A percentile compares a stretch with the other conserved stretches of the same genome.
phyloP scores from a whole-genome alignment of 2,329 filamentous ascomycete genomes.

The Ustilaginoidea virens region DNA sequence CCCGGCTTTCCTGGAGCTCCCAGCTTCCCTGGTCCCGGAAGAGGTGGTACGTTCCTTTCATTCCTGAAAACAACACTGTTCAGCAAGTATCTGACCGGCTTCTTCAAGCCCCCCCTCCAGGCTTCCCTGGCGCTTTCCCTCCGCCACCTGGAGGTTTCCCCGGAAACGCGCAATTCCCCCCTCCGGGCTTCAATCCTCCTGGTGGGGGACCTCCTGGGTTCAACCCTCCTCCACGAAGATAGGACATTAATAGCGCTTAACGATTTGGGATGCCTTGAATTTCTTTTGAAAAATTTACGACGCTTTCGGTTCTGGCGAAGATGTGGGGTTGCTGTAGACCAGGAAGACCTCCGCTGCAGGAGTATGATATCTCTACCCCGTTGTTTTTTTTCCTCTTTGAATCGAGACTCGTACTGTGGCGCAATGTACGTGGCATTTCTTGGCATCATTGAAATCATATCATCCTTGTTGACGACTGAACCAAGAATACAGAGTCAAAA shows the following conservation, averaged over 20 bases:
- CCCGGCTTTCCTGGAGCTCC: slow-evolving; percentile 36
- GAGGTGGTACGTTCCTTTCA: slow-evolving; percentile 32
- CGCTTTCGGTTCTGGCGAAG: slow-evolving; percentile 7
- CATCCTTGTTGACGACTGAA: slow-evolving; percentile 5
- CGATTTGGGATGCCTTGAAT: slow-evolving; percentile 9
- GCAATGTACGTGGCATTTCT: slow-evolving; percentile 3
- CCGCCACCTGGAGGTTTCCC: slow-evolving; percentile 29
- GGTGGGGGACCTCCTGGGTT: slow-evolving; percentile 42
- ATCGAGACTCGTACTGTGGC: neutral
- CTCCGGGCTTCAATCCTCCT: slow-evolving; percentile 15
- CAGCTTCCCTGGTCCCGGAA: slow-evolving; percentile 29
- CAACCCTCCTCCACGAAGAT: slow-evolving; percentile 54
- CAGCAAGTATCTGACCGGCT: slow-evolving; percentile 15
- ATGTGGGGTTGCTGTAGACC: neutral
- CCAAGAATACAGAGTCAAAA: slow-evolving; percentile 1
- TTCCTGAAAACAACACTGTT: slow-evolving; percentile 2
- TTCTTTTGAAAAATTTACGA: slow-evolving; percentile 11
- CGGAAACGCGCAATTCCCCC: slow-evolving; percentile 8
- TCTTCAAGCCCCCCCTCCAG: slow-evolving; percentile 30
- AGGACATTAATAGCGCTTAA: slow-evolving; percentile 14
- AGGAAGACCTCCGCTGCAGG: neutral
- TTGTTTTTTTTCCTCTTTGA: too few relatives aligned
- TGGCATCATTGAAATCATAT: slow-evolving; percentile 3
- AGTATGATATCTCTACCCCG: neutral
- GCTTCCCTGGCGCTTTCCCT: slow-evolving; percentile 33